Percentiles rank a stretch among this genome's conserved stretches.
phyloP scores from a whole-genome alignment of 2,329 filamentous ascomycete species.

The Fusarium sp. region DNA sequence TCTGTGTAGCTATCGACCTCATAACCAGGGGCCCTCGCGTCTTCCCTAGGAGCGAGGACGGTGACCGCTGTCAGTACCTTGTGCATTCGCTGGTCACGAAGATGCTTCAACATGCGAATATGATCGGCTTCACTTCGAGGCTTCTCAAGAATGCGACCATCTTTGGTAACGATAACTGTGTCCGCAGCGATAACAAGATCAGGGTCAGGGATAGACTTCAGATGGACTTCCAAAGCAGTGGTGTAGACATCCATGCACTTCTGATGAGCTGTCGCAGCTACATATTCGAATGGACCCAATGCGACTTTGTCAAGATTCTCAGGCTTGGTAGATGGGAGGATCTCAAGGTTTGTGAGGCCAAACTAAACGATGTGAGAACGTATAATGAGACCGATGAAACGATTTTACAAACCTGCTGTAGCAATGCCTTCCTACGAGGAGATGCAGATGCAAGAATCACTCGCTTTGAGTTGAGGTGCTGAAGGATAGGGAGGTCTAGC shows the following conservation, averaged over 20 bases:
- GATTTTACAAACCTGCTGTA: conserved; percentile 69
- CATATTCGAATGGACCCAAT: conserved; percentile 89
- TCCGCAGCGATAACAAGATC: conserved; percentile 90
- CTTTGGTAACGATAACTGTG: conserved; percentile 83
- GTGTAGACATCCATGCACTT: conserved; percentile 83
- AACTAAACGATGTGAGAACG: conserved; percentile 62
- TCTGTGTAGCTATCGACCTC: conserved; percentile 83
- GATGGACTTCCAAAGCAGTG: conserved; percentile 56
- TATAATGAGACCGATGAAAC: neutral
- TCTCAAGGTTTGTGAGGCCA: conserved; percentile 83
- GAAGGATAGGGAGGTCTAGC: conserved; percentile 83
- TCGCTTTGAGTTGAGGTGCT: conserved; percentile 79
- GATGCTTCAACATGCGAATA: conserved; percentile 81
- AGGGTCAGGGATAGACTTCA: conserved; percentile 71
- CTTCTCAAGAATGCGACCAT: conserved; percentile 89
- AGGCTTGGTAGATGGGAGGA: conserved; percentile 83
- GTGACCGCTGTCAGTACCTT: conserved; percentile 88
- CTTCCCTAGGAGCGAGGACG: conserved; percentile 83
- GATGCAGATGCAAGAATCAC: conserved; percentile 92
- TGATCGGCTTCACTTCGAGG: conserved; percentile 85
- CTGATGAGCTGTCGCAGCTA: conserved; percentile 83
- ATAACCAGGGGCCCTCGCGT: conserved; percentile 87
- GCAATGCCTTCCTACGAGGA: conserved; percentile 83
- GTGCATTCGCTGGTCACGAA: conserved; percentile 82
- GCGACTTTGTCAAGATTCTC: conserved; percentile 84